Base-by-base conservation (phyloP, 495 filamentous ascomycete species). In the Aspergillus egyptiacus region DNA sequence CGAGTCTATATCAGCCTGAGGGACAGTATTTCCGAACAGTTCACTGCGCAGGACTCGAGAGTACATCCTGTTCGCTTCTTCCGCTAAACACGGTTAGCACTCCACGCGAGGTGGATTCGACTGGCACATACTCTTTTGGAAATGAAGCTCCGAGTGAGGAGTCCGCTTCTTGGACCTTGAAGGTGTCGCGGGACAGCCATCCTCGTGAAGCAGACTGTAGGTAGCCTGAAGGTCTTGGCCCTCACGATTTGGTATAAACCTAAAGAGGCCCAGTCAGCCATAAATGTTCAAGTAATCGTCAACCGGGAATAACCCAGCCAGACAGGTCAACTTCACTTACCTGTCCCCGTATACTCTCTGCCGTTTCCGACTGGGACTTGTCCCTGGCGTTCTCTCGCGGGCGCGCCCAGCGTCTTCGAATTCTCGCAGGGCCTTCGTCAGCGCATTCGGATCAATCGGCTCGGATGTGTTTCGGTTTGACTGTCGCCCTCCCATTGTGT, bases 241-340 rank as follows among this genome's bases (percentile, higher is more conserved):
- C 43, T 90, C 85, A 11, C 93, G 83, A 60, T 93, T 90, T 24
- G 94, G 94, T 54, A 98, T 97, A 60, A 98, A 98, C 58, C 91
- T 96, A 57, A 17, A 55, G 32, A 28, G 18, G 30, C 14, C 11
- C 34, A 35, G 5, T 35, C 40, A 60, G 53, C 47, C 2, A 24
- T 30, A 48, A 46, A 9, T 13, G 25, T 19, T 22, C 28, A 37
- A 25, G 27, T 11, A 11, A 42, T 14, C 28, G 19, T 30, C 15
- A 11, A 18, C 23, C 6, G 9, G 3, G 27, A 31, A 19, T 35
- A 51, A 42, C 32, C 18, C 27, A 15, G 17, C 22, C 19, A 17
- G 23, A 37, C 52, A 24, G 35, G 56, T 64, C 52, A 43, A 38
- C 8, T 9, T 40, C 13, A 68, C 75, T 62, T 40, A 89, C 82